Evolutionary conservation across 257 asterid genomes (phyloP).

Genomic region (Nicotiana otophora): DNA sequence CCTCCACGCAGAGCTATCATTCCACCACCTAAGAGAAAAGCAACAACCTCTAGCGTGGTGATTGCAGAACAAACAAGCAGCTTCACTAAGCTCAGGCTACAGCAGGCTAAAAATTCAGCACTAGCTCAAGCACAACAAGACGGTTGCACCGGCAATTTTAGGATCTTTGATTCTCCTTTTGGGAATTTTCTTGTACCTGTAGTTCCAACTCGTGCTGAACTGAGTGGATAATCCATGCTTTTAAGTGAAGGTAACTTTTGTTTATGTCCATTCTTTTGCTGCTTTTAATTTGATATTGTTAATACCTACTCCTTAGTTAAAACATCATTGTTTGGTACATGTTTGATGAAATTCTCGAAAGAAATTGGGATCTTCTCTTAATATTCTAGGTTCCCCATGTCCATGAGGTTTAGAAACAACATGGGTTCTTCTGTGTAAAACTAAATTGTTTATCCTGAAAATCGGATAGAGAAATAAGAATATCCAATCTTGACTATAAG

Average conservation of each 20-base stretch:
- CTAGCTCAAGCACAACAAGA: conserved; percentile 68
- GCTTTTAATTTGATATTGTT: not conserved
- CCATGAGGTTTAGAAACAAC: not conserved
- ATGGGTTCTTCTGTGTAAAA: not conserved
- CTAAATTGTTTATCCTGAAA: too few relatives aligned
- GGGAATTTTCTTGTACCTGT: conserved; percentile 81
- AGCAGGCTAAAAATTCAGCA: conserved; percentile 48
- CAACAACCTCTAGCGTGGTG: conserved; percentile 16
- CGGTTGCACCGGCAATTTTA: conserved; percentile 52
- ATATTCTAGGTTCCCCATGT: not conserved
- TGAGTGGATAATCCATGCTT: conserved; percentile 26
- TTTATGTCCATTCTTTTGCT: not conserved
- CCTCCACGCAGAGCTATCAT: conserved; percentile 7
- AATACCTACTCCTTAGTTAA: not conserved
- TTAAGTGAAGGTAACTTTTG: not conserved
- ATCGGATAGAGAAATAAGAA: too few relatives aligned
- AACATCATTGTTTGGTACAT: not conserved
- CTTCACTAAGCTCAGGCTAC: conserved; percentile 24
- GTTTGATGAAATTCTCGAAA: not conserved
- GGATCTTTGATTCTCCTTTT: conserved; percentile 54
- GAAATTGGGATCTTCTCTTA: not conserved
- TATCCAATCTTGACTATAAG: too few relatives aligned
- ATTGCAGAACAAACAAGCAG: conserved; percentile 23
- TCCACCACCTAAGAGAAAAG: conserved; percentile 1
- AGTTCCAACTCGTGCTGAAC: conserved; percentile 65